Evolutionary conservation across 1,284 basidiomycete genomes (phyloP).

Genomic region (Hemileia vastatrix): DNA sequence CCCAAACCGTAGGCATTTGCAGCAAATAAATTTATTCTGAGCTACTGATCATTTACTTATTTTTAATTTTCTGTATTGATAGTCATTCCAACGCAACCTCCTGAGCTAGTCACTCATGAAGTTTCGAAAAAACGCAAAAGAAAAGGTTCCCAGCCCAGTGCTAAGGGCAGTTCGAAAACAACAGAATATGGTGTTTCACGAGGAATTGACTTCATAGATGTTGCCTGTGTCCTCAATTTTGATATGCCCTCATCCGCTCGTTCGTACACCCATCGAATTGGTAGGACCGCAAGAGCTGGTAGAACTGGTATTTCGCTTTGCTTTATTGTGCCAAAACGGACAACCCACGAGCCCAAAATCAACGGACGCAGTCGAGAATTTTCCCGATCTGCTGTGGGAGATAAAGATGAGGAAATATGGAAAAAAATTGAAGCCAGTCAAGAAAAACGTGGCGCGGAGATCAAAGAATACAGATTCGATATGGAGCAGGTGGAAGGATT

Average conservation of each 20-base stretch:
- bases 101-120: background rate
- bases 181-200: slow-evolving; percentile 89
- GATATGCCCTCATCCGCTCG: slow-evolving; percentile 79
- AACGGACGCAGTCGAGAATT: slow-evolving; percentile 51
- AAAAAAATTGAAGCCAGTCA: slow-evolving; percentile 61
- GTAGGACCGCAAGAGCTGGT: slow-evolving; percentile 89
- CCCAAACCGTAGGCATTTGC: slow-evolving; percentile 27
- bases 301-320: slow-evolving; percentile 85
- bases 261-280: slow-evolving; percentile 93
- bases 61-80: background rate
- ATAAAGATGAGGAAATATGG: slow-evolving; percentile 66
- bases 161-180: slow-evolving; percentile 23
- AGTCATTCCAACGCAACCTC: slow-evolving; percentile 36
- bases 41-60: background rate
- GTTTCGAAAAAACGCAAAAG: slow-evolving; percentile 31
- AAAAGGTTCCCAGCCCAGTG: slow-evolving; percentile 22
- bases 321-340: slow-evolving; percentile 65
- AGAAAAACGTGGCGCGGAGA: slow-evolving; percentile 61
- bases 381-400: slow-evolving; percentile 50
- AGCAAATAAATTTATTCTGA: background rate
- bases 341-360: slow-evolving; percentile 62
- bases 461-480: slow-evolving; percentile 88
- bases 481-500: slow-evolving; percentile 95
- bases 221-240: slow-evolving; percentile 97
- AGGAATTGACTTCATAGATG: slow-evolving; percentile 93